Evolutionary conservation across 2,329 filamentous ascomycete species (phyloP).

Genomic region (Fusarium equiseti): DNA sequence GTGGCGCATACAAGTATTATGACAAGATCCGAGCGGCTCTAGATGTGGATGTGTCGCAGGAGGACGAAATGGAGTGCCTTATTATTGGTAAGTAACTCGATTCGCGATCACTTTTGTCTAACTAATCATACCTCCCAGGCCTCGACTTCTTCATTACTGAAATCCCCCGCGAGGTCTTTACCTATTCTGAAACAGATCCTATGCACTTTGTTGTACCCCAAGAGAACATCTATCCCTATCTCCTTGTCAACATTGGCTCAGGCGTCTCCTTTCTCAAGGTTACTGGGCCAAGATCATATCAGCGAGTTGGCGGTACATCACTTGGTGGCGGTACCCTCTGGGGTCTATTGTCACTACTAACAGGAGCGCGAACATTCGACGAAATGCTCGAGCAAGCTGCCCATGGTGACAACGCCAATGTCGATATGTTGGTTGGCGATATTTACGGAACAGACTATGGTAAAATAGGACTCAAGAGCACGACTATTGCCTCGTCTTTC

Average conservation of each 20-base stretch:
- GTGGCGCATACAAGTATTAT: conserved; percentile 97
- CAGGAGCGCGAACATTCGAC: conserved; percentile 94
- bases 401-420: conserved; percentile 88
- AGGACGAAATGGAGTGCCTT: conserved; percentile 99
- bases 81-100: conserved; percentile 78
- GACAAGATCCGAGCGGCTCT: conserved; percentile 87
- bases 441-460: conserved; percentile 97
- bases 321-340: conserved; percentile 97
- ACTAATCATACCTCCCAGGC: conserved; percentile 61
- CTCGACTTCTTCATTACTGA: conserved; percentile 99
- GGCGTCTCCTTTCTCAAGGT: conserved; percentile 98
- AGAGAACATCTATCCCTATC: conserved; percentile 91
- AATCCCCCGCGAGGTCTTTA: conserved; percentile 96
- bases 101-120: neutral
- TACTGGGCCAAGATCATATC: conserved; percentile 84
- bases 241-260: conserved; percentile 97
- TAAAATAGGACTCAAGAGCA: conserved; percentile 96
- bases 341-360: conserved; percentile 91
- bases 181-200: conserved; percentile 89
- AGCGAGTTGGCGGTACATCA: conserved; percentile 94
- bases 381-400: conserved; percentile 96
- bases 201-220: conserved; percentile 87
- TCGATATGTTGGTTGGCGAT: conserved; percentile 97
- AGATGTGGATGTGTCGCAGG: conserved; percentile 87
- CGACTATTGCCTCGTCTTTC: conserved; percentile 94